These are phyloP conservation scores for Penicillium sp. DNA, from an alignment of 2,329 filamentous ascomycete species.

Conservation along the genomic window DNA sequence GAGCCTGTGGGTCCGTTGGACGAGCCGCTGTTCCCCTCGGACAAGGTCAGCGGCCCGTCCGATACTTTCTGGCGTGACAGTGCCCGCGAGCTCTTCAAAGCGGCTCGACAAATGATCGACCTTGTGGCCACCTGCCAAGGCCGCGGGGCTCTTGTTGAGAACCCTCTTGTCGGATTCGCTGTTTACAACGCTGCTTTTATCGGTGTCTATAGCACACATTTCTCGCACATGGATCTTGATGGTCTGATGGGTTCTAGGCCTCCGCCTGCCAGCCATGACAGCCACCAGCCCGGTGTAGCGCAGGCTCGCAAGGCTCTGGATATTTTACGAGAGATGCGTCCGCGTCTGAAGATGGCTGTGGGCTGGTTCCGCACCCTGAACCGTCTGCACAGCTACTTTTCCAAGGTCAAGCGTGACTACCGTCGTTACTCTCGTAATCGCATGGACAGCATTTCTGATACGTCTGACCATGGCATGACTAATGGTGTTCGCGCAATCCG, in stretches of 20 bases:
- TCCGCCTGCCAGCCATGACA: slow-evolving; percentile 22
- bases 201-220: slow-evolving; percentile 52
- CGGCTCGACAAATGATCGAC: slow-evolving; percentile 52
- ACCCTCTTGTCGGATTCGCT: slow-evolving; percentile 53
- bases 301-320: slow-evolving; percentile 38
- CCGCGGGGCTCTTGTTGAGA: slow-evolving; percentile 50
- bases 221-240: slow-evolving; percentile 53
- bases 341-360: slow-evolving; percentile 38
- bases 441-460: slow-evolving; percentile 28
- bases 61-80: slow-evolving; percentile 53
- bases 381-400: slow-evolving; percentile 40
- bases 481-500: slow-evolving; percentile 32
- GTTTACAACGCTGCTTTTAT: slow-evolving; percentile 52
- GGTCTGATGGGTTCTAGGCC: slow-evolving; percentile 42
- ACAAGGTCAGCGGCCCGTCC: slow-evolving; percentile 40
- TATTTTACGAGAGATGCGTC: slow-evolving; percentile 40
- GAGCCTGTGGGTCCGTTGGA: slow-evolving; percentile 53
- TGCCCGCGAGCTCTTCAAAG: slow-evolving; percentile 48
- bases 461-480: slow-evolving; percentile 22
- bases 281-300: slow-evolving; percentile 28
- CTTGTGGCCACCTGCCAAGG: slow-evolving; percentile 50
- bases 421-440: slow-evolving; percentile 33
- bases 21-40: slow-evolving; percentile 44
- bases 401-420: slow-evolving; percentile 38
- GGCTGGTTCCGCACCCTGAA: slow-evolving; percentile 45